phyloP scores from a whole-genome alignment of 495 filamentous ascomycete species.

The Hyaloscypha finlandica region DNA sequence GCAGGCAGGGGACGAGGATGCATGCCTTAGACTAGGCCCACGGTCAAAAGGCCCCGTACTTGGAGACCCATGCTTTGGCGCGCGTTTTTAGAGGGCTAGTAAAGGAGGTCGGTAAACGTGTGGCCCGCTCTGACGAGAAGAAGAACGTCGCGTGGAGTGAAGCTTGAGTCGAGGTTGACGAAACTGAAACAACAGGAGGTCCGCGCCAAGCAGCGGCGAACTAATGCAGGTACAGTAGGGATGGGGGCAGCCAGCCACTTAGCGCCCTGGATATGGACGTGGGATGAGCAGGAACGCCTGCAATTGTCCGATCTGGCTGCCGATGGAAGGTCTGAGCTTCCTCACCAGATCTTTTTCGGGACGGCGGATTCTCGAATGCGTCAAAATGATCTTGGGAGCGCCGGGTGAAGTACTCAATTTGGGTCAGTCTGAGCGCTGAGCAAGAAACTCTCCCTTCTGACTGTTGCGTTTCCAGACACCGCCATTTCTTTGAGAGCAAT shows the following conservation, averaged over 20 bases:
- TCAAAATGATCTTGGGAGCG: not conserved
- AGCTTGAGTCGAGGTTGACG: not conserved
- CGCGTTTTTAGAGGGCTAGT: not conserved
- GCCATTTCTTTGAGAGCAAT: no score
- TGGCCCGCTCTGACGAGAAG: not conserved
- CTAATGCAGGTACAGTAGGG: conserved; percentile 17
- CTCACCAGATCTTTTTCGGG: conserved; percentile 6
- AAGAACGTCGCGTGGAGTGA: no score
- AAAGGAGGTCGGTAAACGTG: conserved; percentile 1
- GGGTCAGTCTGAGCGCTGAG: not conserved
- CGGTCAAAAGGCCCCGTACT: not conserved
- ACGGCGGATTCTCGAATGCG: conserved; percentile 13
- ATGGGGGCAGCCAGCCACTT: not conserved
- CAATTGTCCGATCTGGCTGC: conserved; percentile 8
- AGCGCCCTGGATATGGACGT: conserved; percentile 3
- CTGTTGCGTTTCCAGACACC: not conserved
- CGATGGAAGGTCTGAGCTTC: not conserved
- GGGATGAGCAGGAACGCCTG: not conserved
- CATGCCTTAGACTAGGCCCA: not conserved
- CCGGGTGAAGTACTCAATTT: not conserved
- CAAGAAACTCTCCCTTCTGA: not conserved
- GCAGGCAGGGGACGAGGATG: conserved; percentile 5
- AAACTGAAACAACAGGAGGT: not conserved
- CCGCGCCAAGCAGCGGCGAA: not conserved
- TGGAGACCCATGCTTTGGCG: not conserved